phyloP scores from a whole-genome alignment of 345 rosid genomes.

The Moricandia moricandioides region DNA sequence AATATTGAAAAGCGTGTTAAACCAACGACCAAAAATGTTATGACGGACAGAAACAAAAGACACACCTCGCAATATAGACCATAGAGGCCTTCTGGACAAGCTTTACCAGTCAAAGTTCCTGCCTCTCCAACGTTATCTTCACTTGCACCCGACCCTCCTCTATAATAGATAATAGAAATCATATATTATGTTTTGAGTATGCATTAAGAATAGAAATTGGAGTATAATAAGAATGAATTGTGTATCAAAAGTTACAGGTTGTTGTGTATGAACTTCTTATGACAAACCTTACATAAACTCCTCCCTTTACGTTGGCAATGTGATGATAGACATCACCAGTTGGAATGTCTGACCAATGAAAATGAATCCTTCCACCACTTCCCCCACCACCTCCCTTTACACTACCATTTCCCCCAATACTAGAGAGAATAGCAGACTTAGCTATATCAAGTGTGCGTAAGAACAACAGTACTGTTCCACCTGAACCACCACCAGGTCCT shows the following conservation, averaged over 20 bases:
- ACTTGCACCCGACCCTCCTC: conserved; percentile 76
- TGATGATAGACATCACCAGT: conserved; percentile 73
- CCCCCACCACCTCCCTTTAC: conserved; percentile 86
- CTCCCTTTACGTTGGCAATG: conserved; percentile 77
- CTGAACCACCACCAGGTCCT: conserved; percentile 96
- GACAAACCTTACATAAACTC: conserved; percentile 66
- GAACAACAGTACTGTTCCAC: conserved; percentile 86
- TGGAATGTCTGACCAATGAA: conserved; percentile 84
- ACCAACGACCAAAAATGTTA: not conserved
- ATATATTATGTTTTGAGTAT: not conserved
- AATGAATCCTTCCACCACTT: conserved; percentile 93
- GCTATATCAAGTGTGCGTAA: conserved; percentile 53
- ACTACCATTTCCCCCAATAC: conserved; percentile 81
- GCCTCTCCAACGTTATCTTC: conserved; percentile 63
- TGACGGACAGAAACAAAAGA: conserved; percentile 1
- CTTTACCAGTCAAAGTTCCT: conserved; percentile 83
- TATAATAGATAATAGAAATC: conserved; percentile 30
- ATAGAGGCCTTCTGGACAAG: conserved; percentile 84
- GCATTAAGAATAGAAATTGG: conserved; percentile 6
- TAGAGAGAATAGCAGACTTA: conserved; percentile 55
- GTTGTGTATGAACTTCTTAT: not conserved
- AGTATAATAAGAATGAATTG: not conserved
- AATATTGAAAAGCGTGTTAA: conserved; percentile 17
- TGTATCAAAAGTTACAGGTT: not conserved
- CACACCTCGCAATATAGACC: conserved; percentile 82